A percentile compares a stretch with the other conserved stretches of the same genome.
These are phyloP conservation scores for Aureobasidium zeae DNA, from an alignment of 2,329 filamentous ascomycete species.

Conservation along the genomic window DNA sequence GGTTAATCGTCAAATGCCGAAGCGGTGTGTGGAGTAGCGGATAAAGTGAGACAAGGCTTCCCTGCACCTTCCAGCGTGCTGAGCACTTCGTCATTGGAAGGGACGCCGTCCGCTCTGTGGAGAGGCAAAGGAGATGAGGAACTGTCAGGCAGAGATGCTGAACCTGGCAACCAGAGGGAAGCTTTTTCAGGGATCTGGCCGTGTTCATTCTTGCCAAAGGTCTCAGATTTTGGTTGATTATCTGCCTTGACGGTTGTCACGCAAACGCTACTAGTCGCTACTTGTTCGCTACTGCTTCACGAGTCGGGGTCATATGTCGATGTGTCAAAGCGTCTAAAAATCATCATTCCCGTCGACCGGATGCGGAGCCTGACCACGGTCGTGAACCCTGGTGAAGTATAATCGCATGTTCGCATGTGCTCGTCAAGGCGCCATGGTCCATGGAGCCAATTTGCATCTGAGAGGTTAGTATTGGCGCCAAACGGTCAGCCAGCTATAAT, in stretches of 20 bases:
- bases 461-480: conserved; percentile 6
- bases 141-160: no score
- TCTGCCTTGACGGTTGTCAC: conserved; percentile 7
- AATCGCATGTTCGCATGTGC: conserved; percentile 13
- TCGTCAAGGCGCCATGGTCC: no score
- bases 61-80: background rate
- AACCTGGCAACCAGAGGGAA: no score
- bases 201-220: no score
- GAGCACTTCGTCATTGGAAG: no score
- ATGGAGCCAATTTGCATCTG: conserved; percentile 13
- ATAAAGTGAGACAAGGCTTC: conserved; percentile 5
- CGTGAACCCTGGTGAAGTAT: conserved; percentile 9
- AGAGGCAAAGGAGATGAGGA: no score
- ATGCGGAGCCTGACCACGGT: conserved; percentile 12
- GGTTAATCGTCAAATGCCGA: conserved; percentile 9
- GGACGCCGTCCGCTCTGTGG: no score
- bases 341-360: conserved; percentile 11
- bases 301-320: conserved; percentile 14
- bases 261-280: conserved; percentile 12
- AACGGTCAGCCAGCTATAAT: conserved; percentile 11
- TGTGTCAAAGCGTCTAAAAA: conserved; percentile 6
- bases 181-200: no score
- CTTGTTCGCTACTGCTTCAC: conserved; percentile 3
- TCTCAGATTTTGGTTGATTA: no score
- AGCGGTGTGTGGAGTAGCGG: no score